Percentiles rank a stretch among this genome's conserved stretches.
phyloP scores from a whole-genome alignment of 495 filamentous ascomycete species.

The Tuber magnatum region DNA sequence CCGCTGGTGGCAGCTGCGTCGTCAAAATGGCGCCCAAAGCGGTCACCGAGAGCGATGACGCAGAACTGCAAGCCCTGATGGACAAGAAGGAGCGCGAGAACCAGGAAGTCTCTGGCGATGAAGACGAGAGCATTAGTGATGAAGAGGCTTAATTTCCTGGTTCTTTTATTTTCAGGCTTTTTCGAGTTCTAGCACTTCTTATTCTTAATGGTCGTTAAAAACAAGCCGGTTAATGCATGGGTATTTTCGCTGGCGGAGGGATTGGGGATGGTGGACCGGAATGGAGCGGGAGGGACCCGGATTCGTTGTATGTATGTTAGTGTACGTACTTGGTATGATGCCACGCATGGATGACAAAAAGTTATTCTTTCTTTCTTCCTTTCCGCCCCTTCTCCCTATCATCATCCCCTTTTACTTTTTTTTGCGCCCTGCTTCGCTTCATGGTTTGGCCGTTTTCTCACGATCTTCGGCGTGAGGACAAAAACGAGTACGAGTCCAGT shows the following conservation, averaged over 20 bases:
- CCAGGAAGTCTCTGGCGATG: slow-evolving; percentile 90
- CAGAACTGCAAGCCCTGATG: slow-evolving; percentile 93
- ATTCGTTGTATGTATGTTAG: slow-evolving; percentile 2
- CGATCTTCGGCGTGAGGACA: neutral
- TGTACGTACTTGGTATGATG: neutral
- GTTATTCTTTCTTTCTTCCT: neutral
- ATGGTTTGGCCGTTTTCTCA: neutral
- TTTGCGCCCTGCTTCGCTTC: neutral
- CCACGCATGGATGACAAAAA: neutral
- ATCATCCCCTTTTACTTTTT: neutral
- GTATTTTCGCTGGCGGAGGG: neutral
- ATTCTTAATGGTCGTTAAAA: neutral
- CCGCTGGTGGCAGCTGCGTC: slow-evolving; percentile 65
- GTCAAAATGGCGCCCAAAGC: slow-evolving; percentile 98
- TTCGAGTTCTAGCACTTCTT: neutral
- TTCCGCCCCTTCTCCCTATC: neutral
- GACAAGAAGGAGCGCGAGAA: slow-evolving; percentile 98
- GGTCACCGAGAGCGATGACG: slow-evolving; percentile 96
- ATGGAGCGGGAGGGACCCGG: neutral
- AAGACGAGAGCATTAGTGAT: slow-evolving; percentile 86
- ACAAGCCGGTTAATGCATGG: neutral
- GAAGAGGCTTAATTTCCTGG: slow-evolving; percentile 49
- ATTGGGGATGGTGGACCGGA: neutral
- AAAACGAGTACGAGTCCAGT: neutral
- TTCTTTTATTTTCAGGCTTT: neutral